A percentile compares a stretch with the other conserved stretches of the same genome.
phyloP scores from a whole-genome alignment of 345 rosid species.

The Mallotus nudiflorus region DNA sequence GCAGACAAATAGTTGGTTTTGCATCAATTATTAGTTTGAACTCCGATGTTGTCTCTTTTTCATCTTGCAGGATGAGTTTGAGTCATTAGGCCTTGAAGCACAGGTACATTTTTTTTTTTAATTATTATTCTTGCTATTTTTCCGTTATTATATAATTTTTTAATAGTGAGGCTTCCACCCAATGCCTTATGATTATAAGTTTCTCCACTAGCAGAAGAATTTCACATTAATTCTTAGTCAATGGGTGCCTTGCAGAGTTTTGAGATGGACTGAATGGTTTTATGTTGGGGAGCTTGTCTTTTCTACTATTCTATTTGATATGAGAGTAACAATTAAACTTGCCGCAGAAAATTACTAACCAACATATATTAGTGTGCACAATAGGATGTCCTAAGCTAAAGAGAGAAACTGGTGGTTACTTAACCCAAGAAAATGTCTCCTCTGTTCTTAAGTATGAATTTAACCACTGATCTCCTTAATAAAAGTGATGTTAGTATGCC shows the following conservation, averaged over 20 bases:
- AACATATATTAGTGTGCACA: neutral
- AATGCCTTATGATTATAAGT: neutral
- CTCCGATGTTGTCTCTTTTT: slow-evolving; percentile 11
- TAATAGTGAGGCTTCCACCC: neutral
- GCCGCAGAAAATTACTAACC: neutral
- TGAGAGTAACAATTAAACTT: neutral
- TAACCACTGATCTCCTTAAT: neutral
- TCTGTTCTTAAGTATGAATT: neutral
- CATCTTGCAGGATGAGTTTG: slow-evolving; percentile 61
- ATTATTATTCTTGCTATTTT: neutral
- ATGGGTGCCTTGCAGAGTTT: neutral
- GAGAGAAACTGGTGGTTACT: neutral
- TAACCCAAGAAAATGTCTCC: neutral
- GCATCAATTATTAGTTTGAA: neutral
- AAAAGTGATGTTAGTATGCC: neutral
- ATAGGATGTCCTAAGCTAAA: neutral
- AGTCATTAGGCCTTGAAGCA: slow-evolving; percentile 51
- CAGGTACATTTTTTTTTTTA: slow-evolving; percentile 45
- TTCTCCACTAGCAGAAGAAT: neutral
- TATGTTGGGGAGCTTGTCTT: neutral
- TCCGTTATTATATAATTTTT: neutral
- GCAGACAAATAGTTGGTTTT: slow-evolving; percentile 2
- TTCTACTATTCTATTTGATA: neutral
- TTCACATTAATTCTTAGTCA: neutral
- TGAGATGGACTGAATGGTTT: neutral